Evolutionary conservation across 495 filamentous ascomycete genomes (phyloP).

Genomic region (Aspergillus conjunctus): DNA sequence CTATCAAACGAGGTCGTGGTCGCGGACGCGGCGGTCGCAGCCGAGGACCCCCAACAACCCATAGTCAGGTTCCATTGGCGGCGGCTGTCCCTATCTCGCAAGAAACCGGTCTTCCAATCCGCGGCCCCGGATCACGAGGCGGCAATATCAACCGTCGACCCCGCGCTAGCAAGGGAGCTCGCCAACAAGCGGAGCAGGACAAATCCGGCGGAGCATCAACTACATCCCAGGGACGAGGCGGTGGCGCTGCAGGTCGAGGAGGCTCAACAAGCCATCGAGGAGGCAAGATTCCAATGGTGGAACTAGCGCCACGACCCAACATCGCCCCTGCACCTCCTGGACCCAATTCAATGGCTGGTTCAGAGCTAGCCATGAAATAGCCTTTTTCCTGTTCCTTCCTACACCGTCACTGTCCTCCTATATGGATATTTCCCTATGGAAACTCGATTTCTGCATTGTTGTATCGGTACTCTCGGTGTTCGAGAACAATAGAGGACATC

Average conservation of each 20-base stretch:
- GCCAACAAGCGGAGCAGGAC: slow-evolving; percentile 64
- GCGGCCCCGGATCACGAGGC: slow-evolving; percentile 76
- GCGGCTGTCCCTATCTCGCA: slow-evolving; percentile 48
- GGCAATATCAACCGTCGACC: slow-evolving; percentile 76
- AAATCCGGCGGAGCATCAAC: slow-evolving; percentile 52
- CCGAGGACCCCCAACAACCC: slow-evolving; percentile 41
- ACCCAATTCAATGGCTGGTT: slow-evolving; percentile 32
- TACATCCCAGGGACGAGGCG: slow-evolving; percentile 34
- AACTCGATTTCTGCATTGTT: too few species aligned
- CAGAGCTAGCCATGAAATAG: slow-evolving; percentile 37
- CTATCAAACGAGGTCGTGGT: slow-evolving; percentile 74
- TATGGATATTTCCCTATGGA: too few species aligned
- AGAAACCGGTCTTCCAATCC: slow-evolving; percentile 54
- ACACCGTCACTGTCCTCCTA: neutral
- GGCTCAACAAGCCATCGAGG: slow-evolving; percentile 36
- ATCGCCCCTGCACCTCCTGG: slow-evolving; percentile 31
- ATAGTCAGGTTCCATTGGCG: slow-evolving; percentile 43
- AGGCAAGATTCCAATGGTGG: slow-evolving; percentile 37
- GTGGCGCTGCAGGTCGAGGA: slow-evolving; percentile 34
- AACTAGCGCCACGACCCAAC: slow-evolving; percentile 32
- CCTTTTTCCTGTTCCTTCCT: neutral
- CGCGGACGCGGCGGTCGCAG: slow-evolving; percentile 64
- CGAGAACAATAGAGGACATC: too few species aligned
- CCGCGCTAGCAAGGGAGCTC: slow-evolving; percentile 75
- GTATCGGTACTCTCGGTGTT: too few species aligned